Evolutionary conservation across 2,329 filamentous ascomycete species (phyloP), one percentile per base, ranked within the genome.

Genomic region (Sordariomycetes sp.): DNA sequence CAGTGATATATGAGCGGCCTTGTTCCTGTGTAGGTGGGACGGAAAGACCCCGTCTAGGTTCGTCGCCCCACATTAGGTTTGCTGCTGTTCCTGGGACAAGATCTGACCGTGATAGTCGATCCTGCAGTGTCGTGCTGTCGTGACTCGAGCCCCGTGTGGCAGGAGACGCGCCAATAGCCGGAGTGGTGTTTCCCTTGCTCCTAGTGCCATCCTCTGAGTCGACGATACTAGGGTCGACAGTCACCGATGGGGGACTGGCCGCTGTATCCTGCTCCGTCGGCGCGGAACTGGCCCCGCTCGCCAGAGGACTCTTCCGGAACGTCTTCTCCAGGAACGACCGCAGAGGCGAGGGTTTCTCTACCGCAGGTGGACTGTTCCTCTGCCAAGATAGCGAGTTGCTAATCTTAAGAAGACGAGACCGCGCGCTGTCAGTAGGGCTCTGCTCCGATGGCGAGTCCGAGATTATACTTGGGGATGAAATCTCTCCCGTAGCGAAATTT

Each of bases 321-420:
- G 37, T 14, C 46, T 50, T 50, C 20, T 14, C 46, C 46, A 24
- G 20, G 22, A 50, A 14, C 20, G 20, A 50, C 46, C 46, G 8
- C 6, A 24, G 22, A 7, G 46, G 46, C 20, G 46, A 50, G n/a
- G 46, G 11, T n/a, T n/a, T 24, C 46, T 12, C 46, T n/a, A 3
- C 22, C 3, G 46, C 20, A 7, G 46, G 35, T 8, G 35, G 6
- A 7, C 18, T 50, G 2, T 28, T 53, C 51, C 32, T 53, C 14
- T 34, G 51, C 28, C 24, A n/a, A 28, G 51, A 34, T 14, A 32
- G 16, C 51, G 51, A 53, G 24, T 25, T 69, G 3, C 69, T 73
- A 60, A 80, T 75, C 53, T 72, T 70, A 52, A 70, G 71, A 7
- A 80, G 66, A 20, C 70, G 69, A 25, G 73, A 62, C 61, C 77